Conservation (phyloP, 306 rosid genomes). For the Begonia loranthoides region DNA sequence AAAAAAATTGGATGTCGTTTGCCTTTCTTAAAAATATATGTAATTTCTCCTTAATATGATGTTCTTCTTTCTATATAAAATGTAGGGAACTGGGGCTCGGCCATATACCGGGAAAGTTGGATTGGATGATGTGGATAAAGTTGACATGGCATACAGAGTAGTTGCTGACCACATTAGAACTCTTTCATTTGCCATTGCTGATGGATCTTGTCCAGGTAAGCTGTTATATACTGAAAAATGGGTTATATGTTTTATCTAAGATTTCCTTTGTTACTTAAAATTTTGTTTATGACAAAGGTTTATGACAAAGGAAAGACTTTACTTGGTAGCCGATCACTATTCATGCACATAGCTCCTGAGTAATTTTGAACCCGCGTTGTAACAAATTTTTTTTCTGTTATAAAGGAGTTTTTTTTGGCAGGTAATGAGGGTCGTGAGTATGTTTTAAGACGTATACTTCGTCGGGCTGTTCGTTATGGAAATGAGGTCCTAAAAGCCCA, state of each 20-base stretch:
- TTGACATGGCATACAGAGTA: constrained; percentile 97
- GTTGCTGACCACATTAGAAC: constrained; percentile 43
- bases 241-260: no score
- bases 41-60: no score
- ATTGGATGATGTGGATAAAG: constrained; percentile 60
- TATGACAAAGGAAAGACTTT: no score
- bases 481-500: constrained; percentile 84
- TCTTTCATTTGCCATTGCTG: constrained; percentile 95
- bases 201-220: constrained; percentile 94
- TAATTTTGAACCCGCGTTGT: no score
- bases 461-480: constrained; percentile 97
- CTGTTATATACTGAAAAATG: background rate
- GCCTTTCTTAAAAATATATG: no score
- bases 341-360: no score
- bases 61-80: background rate
- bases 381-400: no score
- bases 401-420: constrained; percentile 12
- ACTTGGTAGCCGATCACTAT: no score
- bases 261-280: no score
- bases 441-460: constrained; percentile 94
- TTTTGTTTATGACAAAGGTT: no score
- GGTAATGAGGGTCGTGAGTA: constrained; percentile 98
- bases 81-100: constrained; percentile 78
- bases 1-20: no score
- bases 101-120: constrained; percentile 88